Conservation (phyloP, 1,284 basidiomycete genomes). For the Sanguinoderma infundibulare region DNA sequence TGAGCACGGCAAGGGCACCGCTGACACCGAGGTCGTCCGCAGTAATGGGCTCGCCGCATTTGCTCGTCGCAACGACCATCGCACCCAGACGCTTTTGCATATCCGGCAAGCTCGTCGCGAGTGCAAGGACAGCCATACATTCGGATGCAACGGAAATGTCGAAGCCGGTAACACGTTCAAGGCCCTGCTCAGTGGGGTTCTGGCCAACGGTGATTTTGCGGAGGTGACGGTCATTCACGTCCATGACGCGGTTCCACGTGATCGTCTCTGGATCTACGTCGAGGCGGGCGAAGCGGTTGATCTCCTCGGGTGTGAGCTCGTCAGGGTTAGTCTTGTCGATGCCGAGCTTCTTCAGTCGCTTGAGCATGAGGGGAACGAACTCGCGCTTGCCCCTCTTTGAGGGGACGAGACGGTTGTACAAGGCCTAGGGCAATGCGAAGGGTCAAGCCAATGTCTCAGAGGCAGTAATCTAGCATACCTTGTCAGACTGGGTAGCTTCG, state of each 20-base stretch:
- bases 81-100: conserved; percentile 92
- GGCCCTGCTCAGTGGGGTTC: conserved; percentile 89
- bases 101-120: conserved; percentile 87
- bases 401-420: conserved; percentile 93
- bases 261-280: conserved; percentile 93
- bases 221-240: conserved; percentile 97
- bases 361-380: conserved; percentile 96
- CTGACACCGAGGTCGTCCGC: conserved; percentile 97
- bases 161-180: conserved; percentile 89
- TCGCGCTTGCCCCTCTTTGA: conserved; percentile 93
- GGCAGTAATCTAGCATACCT: conserved; percentile 46
- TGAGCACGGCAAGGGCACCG: conserved; percentile 94
- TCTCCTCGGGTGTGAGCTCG: conserved; percentile 92
- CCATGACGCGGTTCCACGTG: conserved; percentile 98
- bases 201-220: conserved; percentile 95
- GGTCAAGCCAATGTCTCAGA: not conserved
- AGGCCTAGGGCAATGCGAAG: conserved; percentile 48
- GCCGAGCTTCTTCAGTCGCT: conserved; percentile 93
- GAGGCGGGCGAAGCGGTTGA: conserved; percentile 87
- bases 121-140: conserved; percentile 97
- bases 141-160: conserved; percentile 98
- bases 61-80: conserved; percentile 98
- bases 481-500: conserved; percentile 95
- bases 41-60: conserved; percentile 90
- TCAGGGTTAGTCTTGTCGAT: conserved; percentile 95